These are phyloP conservation scores for Talaromyces albobiverticillius DNA, from an alignment of 2,329 filamentous ascomycete species.

Conservation along the genomic window DNA sequence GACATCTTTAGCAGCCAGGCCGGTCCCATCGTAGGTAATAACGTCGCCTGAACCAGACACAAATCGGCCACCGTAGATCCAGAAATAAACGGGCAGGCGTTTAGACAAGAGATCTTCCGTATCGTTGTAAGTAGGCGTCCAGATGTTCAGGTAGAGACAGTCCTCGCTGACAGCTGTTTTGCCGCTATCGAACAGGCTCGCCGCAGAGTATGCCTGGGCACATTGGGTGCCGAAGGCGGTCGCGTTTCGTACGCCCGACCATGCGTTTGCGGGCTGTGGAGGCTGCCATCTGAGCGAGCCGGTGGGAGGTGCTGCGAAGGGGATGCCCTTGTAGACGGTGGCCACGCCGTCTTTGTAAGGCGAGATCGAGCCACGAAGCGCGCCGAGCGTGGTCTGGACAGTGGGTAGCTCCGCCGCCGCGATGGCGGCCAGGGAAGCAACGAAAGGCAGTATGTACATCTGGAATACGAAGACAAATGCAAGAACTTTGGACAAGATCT, in stretches of 20 bases:
- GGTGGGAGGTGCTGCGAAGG: slow-evolving; percentile 25
- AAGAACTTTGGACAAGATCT: too few species aligned
- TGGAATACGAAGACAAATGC: too few species aligned
- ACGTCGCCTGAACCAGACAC: background rate
- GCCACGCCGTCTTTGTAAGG: background rate
- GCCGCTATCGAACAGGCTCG: slow-evolving; percentile 20
- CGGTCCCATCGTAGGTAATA: background rate
- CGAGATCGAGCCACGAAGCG: too few species aligned
- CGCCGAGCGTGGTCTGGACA: too few species aligned
- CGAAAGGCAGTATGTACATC: too few species aligned
- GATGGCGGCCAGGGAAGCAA: too few species aligned
- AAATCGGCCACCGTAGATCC: slow-evolving; percentile 4
- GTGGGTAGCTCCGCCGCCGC: too few species aligned
- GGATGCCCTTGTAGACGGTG: slow-evolving; percentile 22
- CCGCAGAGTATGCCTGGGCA: slow-evolving; percentile 16
- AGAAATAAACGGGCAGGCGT: background rate
- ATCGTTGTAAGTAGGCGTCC: background rate
- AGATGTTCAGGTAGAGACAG: background rate
- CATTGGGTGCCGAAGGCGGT: background rate
- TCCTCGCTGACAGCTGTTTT: background rate
- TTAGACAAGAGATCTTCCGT: background rate
- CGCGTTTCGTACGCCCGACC: slow-evolving; percentile 14
- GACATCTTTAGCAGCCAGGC: slow-evolving; percentile 4
- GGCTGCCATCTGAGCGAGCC: slow-evolving; percentile 24
- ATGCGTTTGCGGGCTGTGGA: slow-evolving; percentile 19